Evolutionary conservation across 2,329 filamentous ascomycete genomes (phyloP).

Genomic region (Dryadomyces quercus-mongolicae): DNA sequence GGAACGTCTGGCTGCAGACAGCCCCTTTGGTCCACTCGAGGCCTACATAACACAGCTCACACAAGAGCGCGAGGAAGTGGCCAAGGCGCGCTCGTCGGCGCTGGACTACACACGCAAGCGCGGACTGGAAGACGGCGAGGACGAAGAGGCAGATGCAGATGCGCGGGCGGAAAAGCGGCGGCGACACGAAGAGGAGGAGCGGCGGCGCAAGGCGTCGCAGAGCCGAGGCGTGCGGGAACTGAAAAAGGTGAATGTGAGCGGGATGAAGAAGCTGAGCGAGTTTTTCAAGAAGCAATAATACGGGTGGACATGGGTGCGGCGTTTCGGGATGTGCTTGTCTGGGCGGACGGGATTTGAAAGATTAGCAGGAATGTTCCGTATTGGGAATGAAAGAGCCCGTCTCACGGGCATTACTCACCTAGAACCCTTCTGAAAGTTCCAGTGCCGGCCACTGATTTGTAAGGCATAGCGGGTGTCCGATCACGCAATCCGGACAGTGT

Average conservation of each 20-base stretch:
- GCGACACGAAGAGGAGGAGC: constrained; percentile 80
- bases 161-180: constrained; percentile 67
- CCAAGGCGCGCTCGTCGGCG: constrained; percentile 51
- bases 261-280: constrained; percentile 94
- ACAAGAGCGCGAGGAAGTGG: constrained; percentile 57
- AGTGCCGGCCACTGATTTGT: neutral
- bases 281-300: constrained; percentile 63
- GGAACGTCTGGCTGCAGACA: constrained; percentile 16
- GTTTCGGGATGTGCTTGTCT: neutral
- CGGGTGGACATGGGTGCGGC: constrained; percentile 12
- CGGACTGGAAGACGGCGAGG: constrained; percentile 42
- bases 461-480: neutral
- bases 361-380: no score
- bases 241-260: constrained; percentile 78
- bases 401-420: no score
- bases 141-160: constrained; percentile 52
- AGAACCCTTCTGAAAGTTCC: no score
- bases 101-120: constrained; percentile 61
- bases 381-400: no score
- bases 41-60: constrained; percentile 55
- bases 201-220: constrained; percentile 63
- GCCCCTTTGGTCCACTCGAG: constrained; percentile 59
- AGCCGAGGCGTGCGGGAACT: constrained; percentile 68
- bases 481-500: neutral
- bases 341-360: neutral